Evolutionary conservation across 106 monocot genomes (phyloP), one percentile per base, ranked within the genome.

Genomic region (Iris macrosiphon): DNA sequence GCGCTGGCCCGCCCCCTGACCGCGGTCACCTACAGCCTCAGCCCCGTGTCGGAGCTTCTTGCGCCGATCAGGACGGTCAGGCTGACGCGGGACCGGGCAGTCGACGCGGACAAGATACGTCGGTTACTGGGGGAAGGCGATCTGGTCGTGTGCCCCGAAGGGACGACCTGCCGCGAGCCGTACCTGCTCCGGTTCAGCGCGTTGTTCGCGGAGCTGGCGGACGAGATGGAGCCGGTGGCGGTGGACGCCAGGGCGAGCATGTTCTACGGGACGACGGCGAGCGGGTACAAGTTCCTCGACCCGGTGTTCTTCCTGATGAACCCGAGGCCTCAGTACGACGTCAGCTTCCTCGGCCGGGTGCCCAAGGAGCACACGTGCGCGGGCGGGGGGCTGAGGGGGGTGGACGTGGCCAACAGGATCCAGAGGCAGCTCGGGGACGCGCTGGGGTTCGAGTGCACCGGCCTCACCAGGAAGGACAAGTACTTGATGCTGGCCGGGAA

Each of bases 141-240:
- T 39, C 64, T 95, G 9, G 81, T 70, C 7, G 82, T 95, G 0
- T 95, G 89, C 73, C 89, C 95, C 0, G 95, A 95, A 57, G 95
- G 95, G 20, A 95, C 95, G 0, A 95, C 95, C 1, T 95, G 95
- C 65, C 63, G 95, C 1, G 89, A 95, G 62, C 85, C 89, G 4
- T 95, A 82, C 59, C 62, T 95, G n/a, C 79, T 95, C 6, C 55
- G 89, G 28, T 96, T 96, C 69, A 90, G 90, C 64, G 59, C 96
- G 12, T 64, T 90, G 39, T 96, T 96, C 50, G 89, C 95, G 0
- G 95, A 96, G 72, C 37, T 96, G 37, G 56, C 82, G 0, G 83
- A 87, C 29, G 64, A 77, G 38, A 78, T 96, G 46, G 66, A 71
- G 49, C 96, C 86, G 24, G 86, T 80, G 39, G 90, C 85, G 18